Percentiles rank a stretch among this genome's conserved stretches.
phyloP scores from a whole-genome alignment of 2,329 filamentous ascomycete genomes.

The Alternaria gaisen region DNA sequence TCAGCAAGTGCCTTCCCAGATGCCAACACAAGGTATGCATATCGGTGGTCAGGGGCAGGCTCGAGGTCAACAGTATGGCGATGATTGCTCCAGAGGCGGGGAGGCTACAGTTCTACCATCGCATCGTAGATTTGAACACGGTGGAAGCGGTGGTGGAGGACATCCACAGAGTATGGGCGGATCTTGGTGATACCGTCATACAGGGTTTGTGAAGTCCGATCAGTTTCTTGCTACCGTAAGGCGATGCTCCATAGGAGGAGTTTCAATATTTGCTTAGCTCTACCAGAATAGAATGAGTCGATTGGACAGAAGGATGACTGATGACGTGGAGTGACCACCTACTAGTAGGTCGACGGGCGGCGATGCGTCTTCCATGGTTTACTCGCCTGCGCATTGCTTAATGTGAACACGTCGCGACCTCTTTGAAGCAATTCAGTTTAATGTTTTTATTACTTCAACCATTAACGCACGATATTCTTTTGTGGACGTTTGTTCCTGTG shows the following conservation, averaged over 20 bases:
- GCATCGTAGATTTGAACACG: not conserved
- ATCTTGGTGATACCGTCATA: conserved; percentile 4
- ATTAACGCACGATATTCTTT: not conserved
- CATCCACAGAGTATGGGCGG: conserved; percentile 23
- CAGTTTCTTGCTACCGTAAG: not conserved
- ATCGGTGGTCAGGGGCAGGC: not conserved
- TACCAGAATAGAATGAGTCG: not conserved
- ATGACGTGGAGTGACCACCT: not conserved
- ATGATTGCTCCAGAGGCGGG: not conserved
- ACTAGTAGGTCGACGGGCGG: not conserved
- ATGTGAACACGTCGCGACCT: not conserved
- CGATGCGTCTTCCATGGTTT: not conserved
- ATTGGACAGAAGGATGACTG: not conserved
- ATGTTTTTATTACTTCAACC: not conserved
- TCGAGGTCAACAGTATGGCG: not conserved
- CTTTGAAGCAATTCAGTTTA: not conserved
- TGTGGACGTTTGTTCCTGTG: not conserved
- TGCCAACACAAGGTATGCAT: conserved; percentile 7
- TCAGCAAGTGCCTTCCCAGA: conserved; percentile 6
- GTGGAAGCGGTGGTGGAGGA: not conserved
- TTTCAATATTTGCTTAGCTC: not conserved
- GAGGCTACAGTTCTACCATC: not conserved
- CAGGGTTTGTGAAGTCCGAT: not conserved
- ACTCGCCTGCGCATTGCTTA: not conserved
- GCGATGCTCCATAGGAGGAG: not conserved